Conservation (phyloP, 2,329 filamentous ascomycete genomes). For the Fusarium sp. region DNA sequence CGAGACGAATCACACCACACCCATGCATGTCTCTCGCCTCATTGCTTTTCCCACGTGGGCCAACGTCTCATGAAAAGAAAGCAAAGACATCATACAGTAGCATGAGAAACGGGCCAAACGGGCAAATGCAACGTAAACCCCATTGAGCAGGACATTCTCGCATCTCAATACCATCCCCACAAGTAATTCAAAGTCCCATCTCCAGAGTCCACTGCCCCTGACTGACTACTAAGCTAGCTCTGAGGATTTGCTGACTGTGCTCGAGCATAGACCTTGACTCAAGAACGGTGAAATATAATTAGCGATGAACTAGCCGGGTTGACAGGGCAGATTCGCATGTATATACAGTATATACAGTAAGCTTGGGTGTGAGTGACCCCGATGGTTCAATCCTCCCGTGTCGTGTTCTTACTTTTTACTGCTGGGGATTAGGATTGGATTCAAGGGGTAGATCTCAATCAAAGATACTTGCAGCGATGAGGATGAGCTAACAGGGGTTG, state of each 20-base stretch:
- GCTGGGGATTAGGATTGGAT: conserved; percentile 1
- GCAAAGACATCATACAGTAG: conserved; percentile 16
- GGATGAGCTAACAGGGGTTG: conserved; percentile 11
- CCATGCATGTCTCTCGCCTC: neutral
- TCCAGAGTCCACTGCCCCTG: conserved; percentile 17
- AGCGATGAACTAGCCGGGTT: conserved; percentile 1
- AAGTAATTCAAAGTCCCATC: conserved; percentile 11
- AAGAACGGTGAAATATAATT: conserved; percentile 15
- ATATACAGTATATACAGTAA: neutral
- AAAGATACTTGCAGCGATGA: conserved; percentile 7
- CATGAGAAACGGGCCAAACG: neutral
- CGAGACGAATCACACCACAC: neutral
- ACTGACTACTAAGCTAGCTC: neutral
- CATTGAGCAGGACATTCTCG: neutral
- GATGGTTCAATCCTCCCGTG: conserved; percentile 1
- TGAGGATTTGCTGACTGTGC: conserved; percentile 3
- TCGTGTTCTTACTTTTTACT: neutral
- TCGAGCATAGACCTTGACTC: conserved; percentile 5
- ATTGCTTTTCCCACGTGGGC: conserved; percentile 20
- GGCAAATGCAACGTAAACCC: neutral
- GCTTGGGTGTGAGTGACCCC: neutral
- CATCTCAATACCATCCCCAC: conserved; percentile 3
- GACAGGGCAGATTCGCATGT: conserved; percentile 1
- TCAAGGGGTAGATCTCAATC: conserved; percentile 35
- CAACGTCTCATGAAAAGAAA: conserved; percentile 11